Base-by-base conservation (phyloP, 1,284 basidiomycete species). In the Bjerkandera adusta region DNA sequence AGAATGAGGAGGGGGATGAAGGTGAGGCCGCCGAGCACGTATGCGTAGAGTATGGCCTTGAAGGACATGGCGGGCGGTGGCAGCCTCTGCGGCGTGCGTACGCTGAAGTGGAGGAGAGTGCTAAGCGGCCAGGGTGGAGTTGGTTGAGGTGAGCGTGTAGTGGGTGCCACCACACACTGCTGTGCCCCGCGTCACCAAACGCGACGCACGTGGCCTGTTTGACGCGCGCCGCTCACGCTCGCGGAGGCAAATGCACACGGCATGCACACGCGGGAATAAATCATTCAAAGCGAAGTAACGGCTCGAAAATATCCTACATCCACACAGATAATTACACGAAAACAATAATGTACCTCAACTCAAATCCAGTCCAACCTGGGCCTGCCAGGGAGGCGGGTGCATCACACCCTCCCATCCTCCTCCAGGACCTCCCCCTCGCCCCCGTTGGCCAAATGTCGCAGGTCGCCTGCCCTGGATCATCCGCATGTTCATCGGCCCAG, bases 1-100 rank as follows among this genome's bases (percentile, higher is more conserved):
- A 78, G 67, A 54, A 88, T 55, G 52, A 88, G 59, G 38, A 94
- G 72, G 18, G 92, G 90, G 45, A 95, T 69, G 64, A 95, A 89
- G 1, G 92, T 92, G 50, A 95, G 54, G 21, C 92, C 93, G 49
- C 93, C 93, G 42, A 96, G 72, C 52, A 96, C 65, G 67, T 95
- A 96, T 29, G 85, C 84, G 63, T 90, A 85, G 51, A 90, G 57
- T 51, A 90, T 65, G 6, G 83, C 76, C 60, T 75, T 81, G 56
- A 88, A 64, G 58, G 77, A 79, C 80, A 83, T 85, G 48, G 45
- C 36, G 18, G 7, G 37, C 6, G 37, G 41, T 34, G 45, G 24
- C 7, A 12, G 18, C 18, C n/a, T n/a, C 22, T 18, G 11, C 20
- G 20, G 26, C 20, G 43, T 26, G 33, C 30, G 24, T 29, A 25